Evolutionary conservation across 495 filamentous ascomycete genomes (phyloP), one percentile per base, ranked within the genome.

Genomic region (Barbatosphaeria neglecta): DNA sequence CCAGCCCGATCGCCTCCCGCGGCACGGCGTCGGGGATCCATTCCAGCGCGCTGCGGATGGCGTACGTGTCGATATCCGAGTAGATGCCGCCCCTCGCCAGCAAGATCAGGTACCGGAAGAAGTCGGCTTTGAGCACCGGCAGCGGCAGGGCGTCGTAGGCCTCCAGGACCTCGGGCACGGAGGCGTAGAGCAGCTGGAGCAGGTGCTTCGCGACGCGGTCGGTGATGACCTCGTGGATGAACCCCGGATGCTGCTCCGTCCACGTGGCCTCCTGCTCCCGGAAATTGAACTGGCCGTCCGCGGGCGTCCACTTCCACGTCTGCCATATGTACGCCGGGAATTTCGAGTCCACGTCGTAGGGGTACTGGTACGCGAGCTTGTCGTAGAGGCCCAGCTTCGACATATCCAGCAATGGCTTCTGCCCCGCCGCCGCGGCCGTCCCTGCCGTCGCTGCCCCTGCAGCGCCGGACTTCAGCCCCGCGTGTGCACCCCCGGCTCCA

Each of bases 271-370:
- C 92, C 45, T 84, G 70, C 22, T 78, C 75, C 41, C 93, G 81
- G 41, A 94, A 86, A 6, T 69, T 66, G 58, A 98, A 98, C 49
- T 86, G 77, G 44, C 77, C 71, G n/a, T 84, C 84, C 1, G 82
- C 75, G 1, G 93, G 92, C 1, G 81, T 84, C 60, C 83, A 86
- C 65, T 93, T 95, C 92, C 92, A 98, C 33, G 92, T 98, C 70
- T 98, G 92, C 92, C 92, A 98, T 50, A 98, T 93, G 65, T 94
- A 98, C 22, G 88, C 90, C 0, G 92, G 92, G 63, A 98, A 98
- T 62, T 87, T 90, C 47, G 70, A 61, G 51, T 87, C 80, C 40
- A 89, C 75, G 53, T 93, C 82, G 68, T 97, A 98, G 11, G 90
- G 88, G 60, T 90, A 98, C 55, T 93, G 84, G 69, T 93, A 95